A percentile compares a stretch with the other conserved stretches of the same genome.
phyloP scores from a whole-genome alignment of 352 stramenopile genomes.

The Pythium biforme region DNA sequence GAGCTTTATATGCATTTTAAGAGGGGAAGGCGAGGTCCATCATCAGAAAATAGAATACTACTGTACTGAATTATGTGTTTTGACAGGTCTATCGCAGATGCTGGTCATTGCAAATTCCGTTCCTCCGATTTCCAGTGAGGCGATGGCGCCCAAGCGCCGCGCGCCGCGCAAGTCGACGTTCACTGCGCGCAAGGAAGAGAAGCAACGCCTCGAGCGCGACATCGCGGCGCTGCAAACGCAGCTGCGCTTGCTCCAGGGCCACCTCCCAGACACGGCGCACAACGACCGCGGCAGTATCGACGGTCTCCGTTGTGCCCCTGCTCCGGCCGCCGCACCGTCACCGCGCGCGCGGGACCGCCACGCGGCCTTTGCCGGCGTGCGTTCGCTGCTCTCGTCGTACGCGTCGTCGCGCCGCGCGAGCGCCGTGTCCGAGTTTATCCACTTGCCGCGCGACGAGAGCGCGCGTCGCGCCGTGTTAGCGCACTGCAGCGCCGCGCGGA shows the following conservation, averaged over 20 bases:
- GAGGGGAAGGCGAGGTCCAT: too few relatives aligned
- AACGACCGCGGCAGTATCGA: not conserved
- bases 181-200: constrained; percentile 3
- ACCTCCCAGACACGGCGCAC: not conserved
- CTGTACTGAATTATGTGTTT: too few relatives aligned
- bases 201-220: constrained; percentile 19
- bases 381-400: constrained; percentile 16
- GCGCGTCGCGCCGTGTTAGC: constrained; percentile 8
- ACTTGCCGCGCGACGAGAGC: constrained; percentile 6
- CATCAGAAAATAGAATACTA: too few relatives aligned
- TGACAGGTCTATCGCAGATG: too few relatives aligned
- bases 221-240: constrained; percentile 17
- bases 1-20: too few relatives aligned
- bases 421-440: constrained; percentile 5
- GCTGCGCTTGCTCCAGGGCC: constrained; percentile 1
- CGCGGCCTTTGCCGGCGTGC: constrained; percentile 7
- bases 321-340: not conserved
- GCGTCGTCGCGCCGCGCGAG: constrained; percentile 30
- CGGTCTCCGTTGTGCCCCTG: not conserved
- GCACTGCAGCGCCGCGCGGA: constrained; percentile 4
- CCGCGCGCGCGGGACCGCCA: constrained; percentile 6
- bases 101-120: too few relatives aligned
- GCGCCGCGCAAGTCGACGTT: constrained; percentile 6
- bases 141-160: not conserved
- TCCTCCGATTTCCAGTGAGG: too few relatives aligned